Conservation (phyloP, 2,329 filamentous ascomycete species). For the Penicillium sp. region DNA sequence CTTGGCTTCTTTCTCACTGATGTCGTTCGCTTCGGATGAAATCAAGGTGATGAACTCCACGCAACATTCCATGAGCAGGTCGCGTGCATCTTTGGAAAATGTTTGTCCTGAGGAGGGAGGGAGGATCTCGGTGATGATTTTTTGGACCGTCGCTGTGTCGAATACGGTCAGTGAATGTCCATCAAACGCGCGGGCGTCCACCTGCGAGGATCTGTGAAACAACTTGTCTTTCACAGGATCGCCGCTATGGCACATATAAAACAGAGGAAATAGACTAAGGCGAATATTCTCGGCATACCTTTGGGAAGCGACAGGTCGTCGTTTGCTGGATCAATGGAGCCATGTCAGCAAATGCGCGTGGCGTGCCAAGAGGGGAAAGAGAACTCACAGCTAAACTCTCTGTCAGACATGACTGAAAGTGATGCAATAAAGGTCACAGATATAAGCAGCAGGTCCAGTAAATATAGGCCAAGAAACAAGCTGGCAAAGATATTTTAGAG, state of each 20-base stretch:
- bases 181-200: background rate
- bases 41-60: slow-evolving; percentile 98
- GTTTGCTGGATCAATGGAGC: slow-evolving; percentile 41
- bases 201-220: background rate
- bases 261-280: background rate
- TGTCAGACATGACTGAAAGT: slow-evolving; percentile 50
- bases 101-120: slow-evolving; percentile 72
- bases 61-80: slow-evolving; percentile 95
- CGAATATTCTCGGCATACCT: slow-evolving; percentile 37
- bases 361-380: slow-evolving; percentile 7
- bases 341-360: slow-evolving; percentile 21
- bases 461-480: background rate
- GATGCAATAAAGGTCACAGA: background rate
- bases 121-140: slow-evolving; percentile 92
- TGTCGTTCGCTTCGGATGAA: slow-evolving; percentile 98
- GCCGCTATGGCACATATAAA: background rate
- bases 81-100: slow-evolving; percentile 92
- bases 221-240: background rate
- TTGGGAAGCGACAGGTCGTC: slow-evolving; percentile 62
- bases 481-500: background rate
- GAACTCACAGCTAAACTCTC: slow-evolving; percentile 52
- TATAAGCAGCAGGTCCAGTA: background rate
- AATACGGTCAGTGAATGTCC: slow-evolving; percentile 7
- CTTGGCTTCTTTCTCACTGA: slow-evolving; percentile 97
- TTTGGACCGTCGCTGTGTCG: slow-evolving; percentile 64